Evolutionary conservation across 208 protist genomes (phyloP), one percentile per base, ranked within the genome.

Genomic region (Leishmania major): DNA sequence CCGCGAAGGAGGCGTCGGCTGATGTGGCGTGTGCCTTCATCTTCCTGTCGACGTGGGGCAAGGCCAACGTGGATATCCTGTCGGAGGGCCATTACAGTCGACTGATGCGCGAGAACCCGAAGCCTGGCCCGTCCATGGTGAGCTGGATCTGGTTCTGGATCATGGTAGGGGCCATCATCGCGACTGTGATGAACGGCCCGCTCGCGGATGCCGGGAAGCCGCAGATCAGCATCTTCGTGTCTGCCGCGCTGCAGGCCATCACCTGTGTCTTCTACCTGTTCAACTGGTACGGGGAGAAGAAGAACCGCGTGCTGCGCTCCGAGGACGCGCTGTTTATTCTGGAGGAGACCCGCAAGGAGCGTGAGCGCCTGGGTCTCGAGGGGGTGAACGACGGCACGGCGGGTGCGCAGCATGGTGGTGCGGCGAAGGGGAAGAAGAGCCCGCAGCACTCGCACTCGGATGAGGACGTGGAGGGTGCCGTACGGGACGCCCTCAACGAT

Each of bases 81-180:
- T 93, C 90, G 8, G 86, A 96, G 80, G 93, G 93, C 43, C 90
- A 92, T 78, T 96, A 96, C 91, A 95, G 89, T 51, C 88, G 90
- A 25, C 73, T 94, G 67, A 92, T 96, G 55, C 90, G 89, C 37
- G 64, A 83, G 57, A 70, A 84, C 66, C 93, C 93, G 15, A 71
- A 66, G 69, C 69, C 86, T 37, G 91, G 91, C 51, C 85, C 90
- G 10, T 43, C 89, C 31, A 80, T 96, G 35, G 89, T 96, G 47
- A 92, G 87, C 51, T 95, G 89, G 86, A 84, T 96, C 28, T 95
- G 90, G 91, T 81, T 87, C 76, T 90, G 79, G 74, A 89, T 90
- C 49, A 88, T 93, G 82, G 1, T 90, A 10, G 93, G 90, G 40
- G 69, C 81, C 37, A 73, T 93, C 76, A 80, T 93, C 40, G 86